Base-by-base conservation (phyloP, 1,139 yeast genomes). In the Zygoascus meyerae region DNA sequence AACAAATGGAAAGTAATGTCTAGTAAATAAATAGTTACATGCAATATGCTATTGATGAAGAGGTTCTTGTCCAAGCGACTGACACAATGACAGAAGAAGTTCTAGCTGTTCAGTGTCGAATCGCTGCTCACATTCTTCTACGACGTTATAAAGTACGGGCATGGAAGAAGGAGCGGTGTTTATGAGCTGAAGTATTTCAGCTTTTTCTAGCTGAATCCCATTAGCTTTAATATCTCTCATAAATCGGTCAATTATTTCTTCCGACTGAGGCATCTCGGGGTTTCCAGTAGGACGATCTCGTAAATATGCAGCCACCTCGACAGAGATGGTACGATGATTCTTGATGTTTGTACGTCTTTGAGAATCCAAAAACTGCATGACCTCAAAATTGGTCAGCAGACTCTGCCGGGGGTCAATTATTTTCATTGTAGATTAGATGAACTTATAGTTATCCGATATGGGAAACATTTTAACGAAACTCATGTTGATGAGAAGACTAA, bases 41-140 rank as follows among this genome's bases (percentile, higher is more conserved):
- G 30, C 35, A 11, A n/a, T 14, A 29, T 26, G 29, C 28, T 56
- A 40, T 32, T 37, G 32, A 26, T 40, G 60, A 15, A 47, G 37
- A 11, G 60, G 61, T 44, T 57, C 61, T 11, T 28, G 45, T 6
- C 60, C 58, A 10, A 57, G 49, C 21, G 48, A 40, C 8, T 26
- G 33, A 16, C 51, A 44, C 16, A 57, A 42, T 14, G 53, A 53
- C 26, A 57, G 35, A 14, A 57, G 14, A 3, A 32, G 37, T 8
- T 56, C 48, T 15, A 51, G 73, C 49, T 79, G 74, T 1, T 78
- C 83, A 49, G 82, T 85, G 16, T 71, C 67, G 58, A 87, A 83
- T 54, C 97, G 72, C 55, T 78, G 81, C 56, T 90, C 97, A 64
- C 96, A 90, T 63, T 92, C 97, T 60, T 92, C 98, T 2, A 92